Conservation (phyloP, 495 filamentous ascomycete genomes). For the Baudoinia panamericana region DNA sequence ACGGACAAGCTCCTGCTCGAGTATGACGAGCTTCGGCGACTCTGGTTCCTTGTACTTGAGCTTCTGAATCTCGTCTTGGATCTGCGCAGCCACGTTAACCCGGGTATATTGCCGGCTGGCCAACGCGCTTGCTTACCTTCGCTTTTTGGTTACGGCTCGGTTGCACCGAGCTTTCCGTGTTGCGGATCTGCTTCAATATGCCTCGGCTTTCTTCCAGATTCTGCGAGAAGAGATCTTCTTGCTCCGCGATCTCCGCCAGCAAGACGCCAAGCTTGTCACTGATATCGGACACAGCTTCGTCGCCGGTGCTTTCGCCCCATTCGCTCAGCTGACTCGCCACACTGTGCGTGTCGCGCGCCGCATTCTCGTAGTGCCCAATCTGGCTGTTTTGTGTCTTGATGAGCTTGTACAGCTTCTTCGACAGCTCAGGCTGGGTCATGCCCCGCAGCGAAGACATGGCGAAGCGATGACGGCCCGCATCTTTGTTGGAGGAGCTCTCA, state of each 20-base stretch:
- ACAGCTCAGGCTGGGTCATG: constrained; percentile 68
- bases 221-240: constrained; percentile 78
- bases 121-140: constrained; percentile 34
- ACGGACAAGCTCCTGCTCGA: constrained; percentile 92
- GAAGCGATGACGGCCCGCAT: constrained; percentile 45
- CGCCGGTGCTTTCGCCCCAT: constrained; percentile 82
- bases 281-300: constrained; percentile 76
- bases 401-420: constrained; percentile 69
- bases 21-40: constrained; percentile 55
- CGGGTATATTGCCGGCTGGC: constrained; percentile 2
- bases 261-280: constrained; percentile 90
- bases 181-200: constrained; percentile 76
- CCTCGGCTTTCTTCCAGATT: constrained; percentile 70
- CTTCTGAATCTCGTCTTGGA: constrained; percentile 78
- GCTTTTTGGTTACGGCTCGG: constrained; percentile 71
- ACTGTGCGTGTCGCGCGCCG: constrained; percentile 63
- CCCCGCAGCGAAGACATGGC: constrained; percentile 71
- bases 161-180: constrained; percentile 87
- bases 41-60: constrained; percentile 80
- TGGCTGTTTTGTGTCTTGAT: constrained; percentile 86
- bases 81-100: no score
- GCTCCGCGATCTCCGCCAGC: constrained; percentile 78
- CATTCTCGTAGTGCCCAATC: constrained; percentile 68
- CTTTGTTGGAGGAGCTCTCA: constrained; percentile 21
- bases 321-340: constrained; percentile 88